These are phyloP conservation scores for Mucor mucedo DNA, from an alignment of 371 early-diverging fungal species.

Conservation along the genomic window DNA sequence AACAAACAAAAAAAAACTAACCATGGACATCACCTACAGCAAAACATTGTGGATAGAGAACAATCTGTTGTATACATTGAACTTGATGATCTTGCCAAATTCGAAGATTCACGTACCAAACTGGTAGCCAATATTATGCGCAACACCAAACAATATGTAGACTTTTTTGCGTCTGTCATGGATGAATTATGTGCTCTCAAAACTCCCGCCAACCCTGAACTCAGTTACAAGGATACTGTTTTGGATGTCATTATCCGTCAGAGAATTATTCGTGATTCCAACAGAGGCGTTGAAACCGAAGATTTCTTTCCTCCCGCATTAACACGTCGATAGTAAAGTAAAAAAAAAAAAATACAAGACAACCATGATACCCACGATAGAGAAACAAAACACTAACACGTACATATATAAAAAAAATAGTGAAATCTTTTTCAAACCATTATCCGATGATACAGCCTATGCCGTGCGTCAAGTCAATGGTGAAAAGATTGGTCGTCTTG, in stretches of 20 bases:
- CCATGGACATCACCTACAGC: constrained; percentile 30
- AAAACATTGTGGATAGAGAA: constrained; percentile 65
- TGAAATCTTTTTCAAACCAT: constrained; percentile 85
- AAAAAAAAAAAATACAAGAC: background rate
- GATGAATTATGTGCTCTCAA: constrained; percentile 39
- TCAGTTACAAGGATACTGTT: constrained; percentile 78
- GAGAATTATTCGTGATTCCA: constrained; percentile 75
- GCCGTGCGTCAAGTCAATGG: constrained; percentile 93
- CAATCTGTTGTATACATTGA: constrained; percentile 61
- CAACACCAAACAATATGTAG: constrained; percentile 88
- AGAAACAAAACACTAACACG: no score
- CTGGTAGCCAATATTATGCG: constrained; percentile 69
- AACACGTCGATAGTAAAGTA: constrained; percentile 83
- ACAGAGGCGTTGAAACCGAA: constrained; percentile 46
- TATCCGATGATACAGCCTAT: constrained; percentile 58
- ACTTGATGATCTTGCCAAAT: constrained; percentile 63
- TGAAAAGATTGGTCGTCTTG: constrained; percentile 84
- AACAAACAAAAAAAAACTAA: constrained; percentile 5
- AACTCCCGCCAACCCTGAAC: constrained; percentile 71
- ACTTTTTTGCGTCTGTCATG: constrained; percentile 78
- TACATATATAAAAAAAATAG: constrained; percentile 36
- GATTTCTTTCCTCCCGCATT: constrained; percentile 79
- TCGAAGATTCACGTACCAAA: constrained; percentile 40
- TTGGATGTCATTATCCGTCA: constrained; percentile 91
- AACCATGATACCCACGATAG: no score